Evolutionary conservation across 2,329 filamentous ascomycete genomes (phyloP).

Genomic region (Drechslera avenae): DNA sequence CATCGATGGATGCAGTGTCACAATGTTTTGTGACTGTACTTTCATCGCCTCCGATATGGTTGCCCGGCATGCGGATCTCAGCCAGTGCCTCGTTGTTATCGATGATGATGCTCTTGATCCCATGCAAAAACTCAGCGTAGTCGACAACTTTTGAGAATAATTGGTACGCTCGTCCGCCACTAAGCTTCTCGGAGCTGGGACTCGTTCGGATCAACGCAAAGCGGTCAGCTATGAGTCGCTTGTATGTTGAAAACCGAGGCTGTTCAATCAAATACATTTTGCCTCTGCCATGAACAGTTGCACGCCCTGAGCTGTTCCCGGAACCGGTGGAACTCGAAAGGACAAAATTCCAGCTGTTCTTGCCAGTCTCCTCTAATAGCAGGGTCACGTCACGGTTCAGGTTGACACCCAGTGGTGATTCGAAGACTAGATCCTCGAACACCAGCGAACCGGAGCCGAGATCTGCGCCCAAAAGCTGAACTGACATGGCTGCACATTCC

Average conservation of each 20-base stretch:
- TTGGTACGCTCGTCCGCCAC: slow-evolving; percentile 18
- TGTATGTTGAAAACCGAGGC: slow-evolving; percentile 13
- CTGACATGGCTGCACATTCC: slow-evolving; percentile 24
- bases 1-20: slow-evolving; percentile 23
- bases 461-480: slow-evolving; percentile 4
- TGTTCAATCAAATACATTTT: slow-evolving; percentile 3
- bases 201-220: slow-evolving; percentile 4
- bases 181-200: slow-evolving; percentile 14
- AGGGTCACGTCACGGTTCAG: slow-evolving; percentile 8
- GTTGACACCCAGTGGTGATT: slow-evolving; percentile 15
- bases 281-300: slow-evolving; percentile 10
- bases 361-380: neutral
- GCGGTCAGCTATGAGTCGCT: slow-evolving; percentile 14
- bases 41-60: slow-evolving; percentile 14
- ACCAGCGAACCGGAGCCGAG: slow-evolving; percentile 2
- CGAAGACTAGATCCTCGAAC: slow-evolving; percentile 16
- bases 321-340: slow-evolving; percentile 7
- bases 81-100: slow-evolving; percentile 18
- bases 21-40: slow-evolving; percentile 14
- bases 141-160: slow-evolving; percentile 23
- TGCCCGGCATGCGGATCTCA: slow-evolving; percentile 7
- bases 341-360: slow-evolving; percentile 5
- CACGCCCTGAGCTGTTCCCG: neutral
- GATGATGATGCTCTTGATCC: slow-evolving; percentile 19
- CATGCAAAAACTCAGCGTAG: slow-evolving; percentile 20